Evolutionary conservation across 768 basidiomycete genomes (phyloP).

Genomic region (Dioszegia hungarica): DNA sequence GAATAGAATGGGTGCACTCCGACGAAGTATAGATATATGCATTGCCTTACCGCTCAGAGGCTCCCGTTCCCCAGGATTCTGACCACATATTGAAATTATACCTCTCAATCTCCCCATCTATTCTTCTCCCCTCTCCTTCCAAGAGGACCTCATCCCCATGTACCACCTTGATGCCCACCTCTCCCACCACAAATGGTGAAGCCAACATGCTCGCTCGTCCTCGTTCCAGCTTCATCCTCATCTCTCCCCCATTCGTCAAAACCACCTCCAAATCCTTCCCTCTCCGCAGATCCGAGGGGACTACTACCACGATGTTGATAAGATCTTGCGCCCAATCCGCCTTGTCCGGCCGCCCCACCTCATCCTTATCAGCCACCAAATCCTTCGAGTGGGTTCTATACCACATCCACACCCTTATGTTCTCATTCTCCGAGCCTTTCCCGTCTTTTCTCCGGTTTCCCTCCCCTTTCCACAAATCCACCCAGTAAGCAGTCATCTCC

Average conservation of each 20-base stretch:
- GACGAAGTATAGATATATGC: too few relatives aligned
- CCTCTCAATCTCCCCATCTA: conserved; percentile 10
- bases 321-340: conserved; percentile 48
- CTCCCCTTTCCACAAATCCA: conserved; percentile 21
- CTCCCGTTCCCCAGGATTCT: too few relatives aligned
- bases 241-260: conserved; percentile 10
- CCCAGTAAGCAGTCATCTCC: conserved; percentile 31
- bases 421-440: background rate
- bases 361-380: conserved; percentile 19
- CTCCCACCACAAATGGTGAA: conserved; percentile 27
- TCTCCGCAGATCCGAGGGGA: background rate
- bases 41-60: too few relatives aligned
- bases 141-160: conserved; percentile 10
- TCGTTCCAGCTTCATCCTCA: conserved; percentile 3
- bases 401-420: conserved; percentile 21
- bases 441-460: background rate
- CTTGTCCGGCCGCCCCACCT: conserved; percentile 34
- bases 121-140: conserved; percentile 25
- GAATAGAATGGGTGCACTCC: too few relatives aligned
- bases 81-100: conserved; percentile 49
- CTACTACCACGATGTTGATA: conserved; percentile 33
- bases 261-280: background rate
- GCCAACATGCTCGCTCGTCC: conserved; percentile 26
- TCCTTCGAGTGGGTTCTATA: conserved; percentile 40
- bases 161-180: conserved; percentile 29